Percentiles rank a stretch among this genome's conserved stretches.
These are phyloP conservation scores for Aspergillus taichungensis DNA, from an alignment of 495 filamentous ascomycete genomes.

Conservation along the genomic window DNA sequence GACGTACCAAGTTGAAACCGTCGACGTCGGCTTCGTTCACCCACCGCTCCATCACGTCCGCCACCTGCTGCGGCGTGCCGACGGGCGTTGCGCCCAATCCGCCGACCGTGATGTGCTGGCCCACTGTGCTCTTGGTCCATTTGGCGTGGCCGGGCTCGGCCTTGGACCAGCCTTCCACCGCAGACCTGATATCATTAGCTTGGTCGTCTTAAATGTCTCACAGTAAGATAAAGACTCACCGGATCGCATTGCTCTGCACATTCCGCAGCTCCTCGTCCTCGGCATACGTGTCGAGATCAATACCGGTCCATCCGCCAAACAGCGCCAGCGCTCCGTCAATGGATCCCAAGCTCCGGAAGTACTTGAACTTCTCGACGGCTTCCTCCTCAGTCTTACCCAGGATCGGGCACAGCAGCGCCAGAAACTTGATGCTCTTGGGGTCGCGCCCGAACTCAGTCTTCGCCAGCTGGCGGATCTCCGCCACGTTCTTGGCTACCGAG, in stretches of 20 bases:
- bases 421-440: constrained; percentile 43
- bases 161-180: constrained; percentile 41
- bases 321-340: constrained; percentile 48
- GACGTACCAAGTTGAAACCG: constrained; percentile 50
- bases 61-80: constrained; percentile 48
- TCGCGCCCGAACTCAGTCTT: constrained; percentile 36
- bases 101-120: constrained; percentile 53
- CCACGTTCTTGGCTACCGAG: constrained; percentile 39
- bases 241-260: constrained; percentile 56
- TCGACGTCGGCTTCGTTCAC: constrained; percentile 53
- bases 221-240: constrained; percentile 21
- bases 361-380: constrained; percentile 42
- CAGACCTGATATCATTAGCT: constrained; percentile 23
- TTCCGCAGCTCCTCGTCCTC: constrained; percentile 49
- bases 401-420: constrained; percentile 43
- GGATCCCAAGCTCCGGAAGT: constrained; percentile 38
- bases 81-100: constrained; percentile 46
- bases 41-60: constrained; percentile 54
- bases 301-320: constrained; percentile 52
- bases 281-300: constrained; percentile 42
- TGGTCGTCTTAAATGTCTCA: neutral
- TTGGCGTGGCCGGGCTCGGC: constrained; percentile 37
- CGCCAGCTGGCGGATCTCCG: constrained; percentile 42
- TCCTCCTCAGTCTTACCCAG: constrained; percentile 47
- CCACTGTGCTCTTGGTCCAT: constrained; percentile 58